Evolutionary conservation across 75 land plant genomes (phyloP).

Genomic region (Adiantum capillusveneris): DNA sequence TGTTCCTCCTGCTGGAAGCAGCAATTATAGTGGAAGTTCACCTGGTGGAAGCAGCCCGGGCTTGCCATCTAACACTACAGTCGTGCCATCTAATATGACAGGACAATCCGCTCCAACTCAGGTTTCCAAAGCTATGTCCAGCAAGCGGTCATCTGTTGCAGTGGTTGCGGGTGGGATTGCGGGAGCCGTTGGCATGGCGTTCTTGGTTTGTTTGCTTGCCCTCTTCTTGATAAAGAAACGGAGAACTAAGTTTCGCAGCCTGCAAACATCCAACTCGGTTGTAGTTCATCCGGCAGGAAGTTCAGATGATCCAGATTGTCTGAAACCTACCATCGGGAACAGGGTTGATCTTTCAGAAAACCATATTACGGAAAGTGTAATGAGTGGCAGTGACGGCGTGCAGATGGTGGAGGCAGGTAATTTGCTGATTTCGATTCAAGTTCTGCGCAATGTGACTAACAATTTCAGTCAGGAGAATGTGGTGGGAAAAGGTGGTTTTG

Average conservation of each 20-base stretch:
- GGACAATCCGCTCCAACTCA: too few species aligned
- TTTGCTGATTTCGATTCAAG: constrained; percentile 62
- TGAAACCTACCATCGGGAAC: constrained; percentile 15
- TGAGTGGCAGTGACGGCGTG: constrained; percentile 21
- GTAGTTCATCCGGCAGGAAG: constrained; percentile 37
- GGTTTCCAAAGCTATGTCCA: too few species aligned
- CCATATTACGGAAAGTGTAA: not conserved
- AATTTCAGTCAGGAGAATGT: constrained; percentile 56
- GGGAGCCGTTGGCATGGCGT: not conserved
- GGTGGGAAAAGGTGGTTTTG: constrained; percentile 65
- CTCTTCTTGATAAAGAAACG: constrained; percentile 18
- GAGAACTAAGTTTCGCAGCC: constrained; percentile 7
- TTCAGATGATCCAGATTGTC: constrained; percentile 16
- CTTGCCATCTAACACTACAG: too few species aligned
- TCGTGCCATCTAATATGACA: too few species aligned
- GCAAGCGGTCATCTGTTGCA: constrained; percentile 6
- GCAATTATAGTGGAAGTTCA: too few species aligned
- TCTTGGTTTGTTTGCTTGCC: not conserved
- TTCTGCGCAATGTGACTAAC: constrained; percentile 50
- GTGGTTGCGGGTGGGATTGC: constrained; percentile 11
- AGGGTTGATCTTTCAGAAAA: not conserved
- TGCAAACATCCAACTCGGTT: constrained; percentile 44
- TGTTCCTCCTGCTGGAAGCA: too few species aligned
- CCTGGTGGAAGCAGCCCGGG: too few species aligned
- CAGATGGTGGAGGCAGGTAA: constrained; percentile 47